Evolutionary conservation across 2,329 filamentous ascomycete genomes (phyloP).

Genomic region (Xylaria sp.): DNA sequence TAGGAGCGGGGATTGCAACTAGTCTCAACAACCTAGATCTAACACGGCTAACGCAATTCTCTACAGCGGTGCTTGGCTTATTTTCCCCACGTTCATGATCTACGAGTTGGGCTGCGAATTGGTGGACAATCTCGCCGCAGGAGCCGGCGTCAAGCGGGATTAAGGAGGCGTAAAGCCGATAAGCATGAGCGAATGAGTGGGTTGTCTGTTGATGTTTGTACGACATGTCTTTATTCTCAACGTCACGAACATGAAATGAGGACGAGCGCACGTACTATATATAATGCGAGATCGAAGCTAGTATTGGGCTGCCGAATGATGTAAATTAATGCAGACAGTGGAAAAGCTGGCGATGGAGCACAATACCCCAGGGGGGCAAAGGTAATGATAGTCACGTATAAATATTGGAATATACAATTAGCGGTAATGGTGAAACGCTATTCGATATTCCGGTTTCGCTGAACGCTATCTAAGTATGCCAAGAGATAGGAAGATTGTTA

Average conservation of each 20-base stretch:
- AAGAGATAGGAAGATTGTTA: background rate
- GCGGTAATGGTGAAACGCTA: background rate
- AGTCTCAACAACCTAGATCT: background rate
- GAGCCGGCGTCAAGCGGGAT: constrained; percentile 54
- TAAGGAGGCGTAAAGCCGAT: constrained; percentile 45
- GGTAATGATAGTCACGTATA: background rate
- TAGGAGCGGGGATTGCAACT: background rate
- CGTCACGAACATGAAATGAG: constrained; percentile 17
- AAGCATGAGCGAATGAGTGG: constrained; percentile 7
- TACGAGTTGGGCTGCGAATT: constrained; percentile 62
- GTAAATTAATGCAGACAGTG: constrained; percentile 8
- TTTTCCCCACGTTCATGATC: constrained; percentile 64
- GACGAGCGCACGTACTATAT: background rate
- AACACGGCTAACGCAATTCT: constrained; percentile 16
- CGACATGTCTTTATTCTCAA: background rate
- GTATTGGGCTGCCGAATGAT: constrained; percentile 3
- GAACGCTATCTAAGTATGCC: background rate
- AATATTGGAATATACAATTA: background rate
- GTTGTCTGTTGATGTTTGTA: constrained; percentile 4
- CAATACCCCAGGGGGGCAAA: background rate
- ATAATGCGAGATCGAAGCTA: background rate
- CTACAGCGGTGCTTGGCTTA: constrained; percentile 65
- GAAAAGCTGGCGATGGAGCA: background rate
- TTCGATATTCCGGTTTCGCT: background rate
- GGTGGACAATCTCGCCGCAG: constrained; percentile 56